Percentiles rank a stretch among this genome's conserved stretches.
These are phyloP conservation scores for Annulohypoxylon bovei DNA, from an alignment of 495 filamentous ascomycete genomes.

Conservation along the genomic window DNA sequence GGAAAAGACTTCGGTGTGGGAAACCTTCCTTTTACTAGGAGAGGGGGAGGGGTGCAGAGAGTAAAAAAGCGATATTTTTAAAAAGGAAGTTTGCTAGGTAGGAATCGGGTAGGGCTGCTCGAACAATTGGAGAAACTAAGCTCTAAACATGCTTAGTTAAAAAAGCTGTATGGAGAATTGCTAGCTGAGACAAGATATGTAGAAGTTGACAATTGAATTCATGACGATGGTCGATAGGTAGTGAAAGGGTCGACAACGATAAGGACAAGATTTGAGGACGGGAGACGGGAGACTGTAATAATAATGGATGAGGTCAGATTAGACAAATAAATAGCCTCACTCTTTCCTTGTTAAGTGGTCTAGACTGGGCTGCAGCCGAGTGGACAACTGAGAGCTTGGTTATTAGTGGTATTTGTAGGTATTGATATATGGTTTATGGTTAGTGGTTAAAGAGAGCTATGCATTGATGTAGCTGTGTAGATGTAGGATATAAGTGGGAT, in stretches of 20 bases:
- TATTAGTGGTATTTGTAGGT: slow-evolving; percentile 8
- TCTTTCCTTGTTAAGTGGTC: slow-evolving; percentile 13
- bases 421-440: not conserved
- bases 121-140: slow-evolving; percentile 28
- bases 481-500: not conserved
- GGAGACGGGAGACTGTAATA: not conserved
- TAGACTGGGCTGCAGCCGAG: slow-evolving; percentile 21
- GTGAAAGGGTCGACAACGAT: slow-evolving; percentile 13
- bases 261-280: not conserved
- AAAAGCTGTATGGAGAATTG: slow-evolving; percentile 14
- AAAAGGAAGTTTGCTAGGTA: slow-evolving; percentile 26
- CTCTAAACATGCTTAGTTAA: slow-evolving; percentile 1
- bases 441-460: not conserved
- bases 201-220: slow-evolving; percentile 17
- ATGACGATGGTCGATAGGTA: slow-evolving; percentile 15
- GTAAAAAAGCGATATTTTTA: slow-evolving; percentile 25
- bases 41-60: slow-evolving; percentile 38
- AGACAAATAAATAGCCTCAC: slow-evolving; percentile 34
- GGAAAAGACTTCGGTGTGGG: slow-evolving; percentile 35
- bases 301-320: slow-evolving; percentile 17
- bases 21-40: slow-evolving; percentile 2
- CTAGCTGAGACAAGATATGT: slow-evolving; percentile 26
- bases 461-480: not conserved
- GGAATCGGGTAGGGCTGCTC: slow-evolving; percentile 25
- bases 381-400: slow-evolving; percentile 21